Base-by-base conservation (phyloP, 768 basidiomycete species). In the Amanita fuliginea region DNA sequence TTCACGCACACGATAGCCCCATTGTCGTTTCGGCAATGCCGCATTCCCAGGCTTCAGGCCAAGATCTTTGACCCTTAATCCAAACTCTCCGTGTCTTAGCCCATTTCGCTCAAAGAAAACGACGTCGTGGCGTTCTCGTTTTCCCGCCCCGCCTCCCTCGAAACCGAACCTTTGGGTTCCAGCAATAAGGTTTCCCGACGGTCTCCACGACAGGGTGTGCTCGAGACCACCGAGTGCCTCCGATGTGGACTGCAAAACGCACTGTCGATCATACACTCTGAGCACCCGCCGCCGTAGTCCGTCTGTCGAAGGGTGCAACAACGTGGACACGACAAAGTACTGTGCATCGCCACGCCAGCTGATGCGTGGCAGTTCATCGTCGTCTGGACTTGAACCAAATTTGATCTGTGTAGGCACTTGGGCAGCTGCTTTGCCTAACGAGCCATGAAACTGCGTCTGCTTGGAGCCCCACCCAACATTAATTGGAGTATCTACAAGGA, bases 381-480 rank as follows among this genome's bases (percentile, higher is more conserved):
- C 92, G 53, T 82, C 78, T 2, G 81, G 81, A 55, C 79, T 82
- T 6, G 71, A 67, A 18, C 76, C 74, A 16, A 77, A 67, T 28
- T 56, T 59, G 3, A 65, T 59, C 32, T 66, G 57, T 13, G 65
- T 54, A 4, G 74, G 67, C 22, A 75, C 71, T 54, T 79, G 76
- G 0, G 90, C 88, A 19, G 86, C 86, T 1, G 76, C 67, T 62
- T 97, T 97, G 14, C 96, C 95, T 3, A 91, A 70, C 0, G 93
- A 95, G 8, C 96, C 96, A 56, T 97, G 93, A 61, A 99, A 99
- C 59, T 99, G 96, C 0, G 96, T 98, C 62, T 87, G 76, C 60
- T 94, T 95, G 1, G 88, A 87, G 35, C 96, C 96, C 96, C 96
- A 99, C 13, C 96, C 96, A 52, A 97, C 91, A 57, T 94, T 90